Base-by-base conservation (phyloP, 768 basidiomycete genomes). In the Psilocybe cubensis region DNA sequence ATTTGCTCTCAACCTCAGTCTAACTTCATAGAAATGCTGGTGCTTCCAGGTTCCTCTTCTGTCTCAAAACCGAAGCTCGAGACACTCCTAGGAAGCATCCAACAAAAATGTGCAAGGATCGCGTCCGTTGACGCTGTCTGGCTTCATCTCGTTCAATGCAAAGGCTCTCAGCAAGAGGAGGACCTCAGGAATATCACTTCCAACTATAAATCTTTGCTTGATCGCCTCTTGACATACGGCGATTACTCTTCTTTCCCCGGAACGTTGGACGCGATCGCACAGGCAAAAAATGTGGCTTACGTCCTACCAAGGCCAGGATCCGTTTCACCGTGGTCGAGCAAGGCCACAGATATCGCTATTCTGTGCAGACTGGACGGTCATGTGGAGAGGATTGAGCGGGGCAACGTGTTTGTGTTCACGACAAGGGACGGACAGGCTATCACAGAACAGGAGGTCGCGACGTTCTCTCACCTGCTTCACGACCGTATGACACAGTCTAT, bases 261-360 rank as follows among this genome's bases (percentile, higher is more conserved):
- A 6, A 87, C 87, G 0, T 60, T 69, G 10, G 60, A 69, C 20
- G 66, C 71, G 24, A 67, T 76, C n/a, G 65, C 77, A n/a, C 17
- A 68, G 17, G 68, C 68, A 9, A 62, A 60, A 24, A 83, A 84
- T 47, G 75, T 87, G 10, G 74, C 86, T 40, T 96, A 86, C 69
- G 86, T 97, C 38, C 75, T 91, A 5, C 96, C 96, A 10, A 78
- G 96, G 56, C 81, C 86, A 7, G 96, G 96, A 3, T 95, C 96
- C 3, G 89, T 98, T 66, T 98, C 96, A 3, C 96, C 97, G 2
- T 99, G 97, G 97, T 98, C 96, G 4, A 96, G 92, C 73, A 99
- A 99, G 75, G 96, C 97, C 2, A 98, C 96, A 0, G 96, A 99
- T 70, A 98, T 99, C 54, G 84, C 96, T 20, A 76, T 75, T 8